Conservation (phyloP, 2,329 filamentous ascomycete species). For the Chlorencoelia australis region DNA sequence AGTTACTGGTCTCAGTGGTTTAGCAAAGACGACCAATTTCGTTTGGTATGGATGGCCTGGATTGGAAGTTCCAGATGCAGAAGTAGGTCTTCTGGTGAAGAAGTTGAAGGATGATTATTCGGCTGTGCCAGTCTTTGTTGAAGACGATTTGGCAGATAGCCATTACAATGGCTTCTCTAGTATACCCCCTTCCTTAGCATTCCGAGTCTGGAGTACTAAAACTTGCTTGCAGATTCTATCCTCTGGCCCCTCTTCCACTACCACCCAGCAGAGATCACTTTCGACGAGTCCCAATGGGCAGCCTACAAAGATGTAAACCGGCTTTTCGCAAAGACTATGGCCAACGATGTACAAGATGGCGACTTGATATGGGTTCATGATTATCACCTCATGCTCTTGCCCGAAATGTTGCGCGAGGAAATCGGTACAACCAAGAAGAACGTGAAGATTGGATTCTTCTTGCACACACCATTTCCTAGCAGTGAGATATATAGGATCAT, state of each 20-base stretch:
- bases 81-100: slow-evolving; percentile 63
- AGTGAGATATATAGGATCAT: slow-evolving; percentile 95
- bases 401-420: slow-evolving; percentile 88
- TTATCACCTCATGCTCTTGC: slow-evolving; percentile 95
- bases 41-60: slow-evolving; percentile 99
- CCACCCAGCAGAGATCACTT: slow-evolving; percentile 95
- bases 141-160: slow-evolving; percentile 83
- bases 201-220: slow-evolving; percentile 8
- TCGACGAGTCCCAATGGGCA: slow-evolving; percentile 89
- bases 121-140: slow-evolving; percentile 85
- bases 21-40: slow-evolving; percentile 88
- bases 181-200: slow-evolving; percentile 35
- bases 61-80: slow-evolving; percentile 77
- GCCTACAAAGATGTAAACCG: slow-evolving; percentile 91
- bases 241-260: slow-evolving; percentile 99
- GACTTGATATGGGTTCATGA: slow-evolving; percentile 98
- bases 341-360: slow-evolving; percentile 80
- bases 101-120: slow-evolving; percentile 79
- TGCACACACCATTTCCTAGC: slow-evolving; percentile 94
- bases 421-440: slow-evolving; percentile 74
- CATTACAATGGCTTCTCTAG: slow-evolving; percentile 99
- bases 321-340: slow-evolving; percentile 80
- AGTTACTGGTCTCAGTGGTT: slow-evolving; percentile 83
- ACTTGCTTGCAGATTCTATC: slow-evolving; percentile 63
- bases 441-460: slow-evolving; percentile 95